These are phyloP conservation scores for Jacaranda copaia DNA, from an alignment of 257 asterid genomes.

Conservation along the genomic window DNA sequence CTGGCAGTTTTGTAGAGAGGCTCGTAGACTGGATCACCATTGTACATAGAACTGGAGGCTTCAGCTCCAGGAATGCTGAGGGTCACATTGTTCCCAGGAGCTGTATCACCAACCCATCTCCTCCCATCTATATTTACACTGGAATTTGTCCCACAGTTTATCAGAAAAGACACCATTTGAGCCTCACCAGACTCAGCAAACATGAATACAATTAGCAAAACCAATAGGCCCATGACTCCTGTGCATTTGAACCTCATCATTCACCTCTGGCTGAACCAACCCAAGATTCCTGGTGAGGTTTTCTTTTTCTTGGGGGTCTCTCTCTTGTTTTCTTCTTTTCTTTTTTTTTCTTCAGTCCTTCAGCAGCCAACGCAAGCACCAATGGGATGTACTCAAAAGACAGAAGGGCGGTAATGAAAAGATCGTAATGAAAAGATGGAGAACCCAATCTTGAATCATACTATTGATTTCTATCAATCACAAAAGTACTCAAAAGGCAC, in stretches of 20 bases:
- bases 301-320: no score
- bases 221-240: slow-evolving; percentile 39
- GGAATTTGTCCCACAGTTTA: slow-evolving; percentile 83
- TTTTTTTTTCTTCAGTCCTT: slow-evolving; percentile 29
- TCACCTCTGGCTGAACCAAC: slow-evolving; percentile 39
- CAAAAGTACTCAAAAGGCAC: neutral
- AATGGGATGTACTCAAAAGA: neutral
- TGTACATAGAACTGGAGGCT: slow-evolving; percentile 48
- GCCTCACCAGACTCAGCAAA: slow-evolving; percentile 47
- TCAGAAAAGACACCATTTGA: slow-evolving; percentile 50
- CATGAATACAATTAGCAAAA: slow-evolving; percentile 42
- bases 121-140: slow-evolving; percentile 79
- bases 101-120: slow-evolving; percentile 81
- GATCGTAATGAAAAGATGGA: neutral
- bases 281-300: neutral
- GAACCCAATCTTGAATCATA: slow-evolving; percentile 39
- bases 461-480: slow-evolving; percentile 2
- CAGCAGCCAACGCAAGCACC: neutral
- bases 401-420: slow-evolving; percentile 4
- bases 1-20: slow-evolving; percentile 72
- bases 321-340: neutral
- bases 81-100: slow-evolving; percentile 61
- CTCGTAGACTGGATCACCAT: slow-evolving; percentile 60
- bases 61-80: slow-evolving; percentile 71
- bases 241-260: slow-evolving; percentile 42